Evolutionary conservation across 345 rosid species (phyloP).

Genomic region (Eucalyptus curtisii): DNA sequence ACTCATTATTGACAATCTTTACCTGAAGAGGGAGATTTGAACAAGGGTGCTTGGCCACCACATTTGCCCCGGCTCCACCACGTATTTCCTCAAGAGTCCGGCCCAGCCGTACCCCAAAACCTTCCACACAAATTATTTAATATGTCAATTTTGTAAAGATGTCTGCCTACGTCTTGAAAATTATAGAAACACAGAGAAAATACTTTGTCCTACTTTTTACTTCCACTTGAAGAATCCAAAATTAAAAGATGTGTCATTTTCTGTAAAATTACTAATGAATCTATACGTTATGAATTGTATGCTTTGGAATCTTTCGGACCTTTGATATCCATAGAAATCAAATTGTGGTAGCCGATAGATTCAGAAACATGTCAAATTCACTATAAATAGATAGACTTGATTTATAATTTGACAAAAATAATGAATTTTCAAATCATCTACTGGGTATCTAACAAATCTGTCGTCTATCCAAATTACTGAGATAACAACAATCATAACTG

Average conservation of each 20-base stretch:
- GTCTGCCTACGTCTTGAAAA: not conserved
- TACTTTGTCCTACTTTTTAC: not conserved
- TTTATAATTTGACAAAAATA: not conserved
- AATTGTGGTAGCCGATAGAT: not conserved
- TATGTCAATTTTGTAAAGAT: not conserved
- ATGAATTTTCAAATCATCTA: not conserved
- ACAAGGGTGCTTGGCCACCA: slow-evolving; percentile 8
- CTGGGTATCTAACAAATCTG: not conserved
- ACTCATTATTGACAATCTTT: not conserved
- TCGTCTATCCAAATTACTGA: not conserved
- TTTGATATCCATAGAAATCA: not conserved
- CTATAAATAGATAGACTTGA: not conserved
- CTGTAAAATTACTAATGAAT: not conserved
- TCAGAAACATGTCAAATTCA: not conserved
- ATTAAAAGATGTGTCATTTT: not conserved
- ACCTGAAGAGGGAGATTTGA: slow-evolving; percentile 5
- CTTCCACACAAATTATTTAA: not conserved
- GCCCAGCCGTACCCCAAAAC: slow-evolving; percentile 9
- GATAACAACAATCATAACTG: not conserved
- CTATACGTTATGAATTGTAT: not conserved
- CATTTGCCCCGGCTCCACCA: slow-evolving; percentile 4
- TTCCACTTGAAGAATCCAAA: not conserved
- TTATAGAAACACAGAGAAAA: not conserved
- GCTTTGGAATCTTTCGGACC: not conserved
- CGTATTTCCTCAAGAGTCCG: not conserved